Evolutionary conservation across 352 stramenopile genomes (phyloP).

Genomic region (Phytophthora macrochlamydospora): DNA sequence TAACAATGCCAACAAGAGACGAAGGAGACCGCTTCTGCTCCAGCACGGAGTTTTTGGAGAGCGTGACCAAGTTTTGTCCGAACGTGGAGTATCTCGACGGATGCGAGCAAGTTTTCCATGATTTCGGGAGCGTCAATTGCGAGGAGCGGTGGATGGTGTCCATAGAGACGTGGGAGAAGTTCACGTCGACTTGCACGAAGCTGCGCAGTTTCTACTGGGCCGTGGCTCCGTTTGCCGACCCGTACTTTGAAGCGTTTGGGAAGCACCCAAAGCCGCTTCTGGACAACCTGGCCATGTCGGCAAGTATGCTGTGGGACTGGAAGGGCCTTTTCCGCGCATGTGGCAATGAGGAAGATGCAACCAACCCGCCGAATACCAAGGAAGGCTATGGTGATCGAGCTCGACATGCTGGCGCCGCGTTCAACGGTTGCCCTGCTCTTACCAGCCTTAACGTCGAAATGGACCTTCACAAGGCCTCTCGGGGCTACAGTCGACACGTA

Average conservation of each 20-base stretch:
- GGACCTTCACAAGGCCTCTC: conserved; percentile 31
- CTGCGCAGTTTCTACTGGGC: not conserved
- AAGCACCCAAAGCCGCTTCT: conserved; percentile 9
- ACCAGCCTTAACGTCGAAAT: conserved; percentile 29
- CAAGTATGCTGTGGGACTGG: conserved; percentile 47
- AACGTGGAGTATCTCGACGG: not conserved
- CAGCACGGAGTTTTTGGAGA: not conserved
- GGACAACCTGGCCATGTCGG: conserved; percentile 14
- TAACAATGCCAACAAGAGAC: not conserved
- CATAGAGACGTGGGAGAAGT: not conserved
- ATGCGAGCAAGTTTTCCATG: not conserved
- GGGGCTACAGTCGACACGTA: conserved; percentile 9
- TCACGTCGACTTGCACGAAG: not conserved
- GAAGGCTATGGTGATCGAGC: conserved; percentile 17
- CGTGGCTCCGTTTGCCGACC: not conserved
- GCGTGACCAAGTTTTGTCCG: not conserved
- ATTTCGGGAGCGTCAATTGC: not conserved
- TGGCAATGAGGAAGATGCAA: conserved; percentile 3
- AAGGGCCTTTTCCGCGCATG: conserved; percentile 22
- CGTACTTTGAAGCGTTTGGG: not conserved
- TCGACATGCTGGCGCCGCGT: conserved; percentile 11
- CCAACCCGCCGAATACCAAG: not conserved
- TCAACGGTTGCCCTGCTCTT: conserved; percentile 33
- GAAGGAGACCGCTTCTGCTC: not conserved
- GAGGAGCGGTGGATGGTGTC: not conserved